Evolutionary conservation across 202 grass and related monocot species (phyloP).

Genomic region (Carex sylvatica): DNA sequence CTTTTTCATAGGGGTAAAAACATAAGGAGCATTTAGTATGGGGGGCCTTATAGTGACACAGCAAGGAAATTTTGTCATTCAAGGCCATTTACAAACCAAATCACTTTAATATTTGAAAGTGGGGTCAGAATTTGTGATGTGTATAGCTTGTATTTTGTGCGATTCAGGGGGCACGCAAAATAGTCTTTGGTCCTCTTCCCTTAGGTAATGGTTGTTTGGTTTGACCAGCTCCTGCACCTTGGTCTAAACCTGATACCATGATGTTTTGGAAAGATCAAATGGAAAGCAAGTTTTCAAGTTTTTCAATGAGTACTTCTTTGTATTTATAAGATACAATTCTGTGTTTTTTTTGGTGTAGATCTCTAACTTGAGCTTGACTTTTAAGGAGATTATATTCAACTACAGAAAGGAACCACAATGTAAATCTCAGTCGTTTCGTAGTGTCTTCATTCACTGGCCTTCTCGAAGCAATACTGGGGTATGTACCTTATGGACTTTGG

Average conservation of each 20-base stretch:
- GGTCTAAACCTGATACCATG: not conserved
- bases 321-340: conserved; percentile 1
- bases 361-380: conserved; percentile 72
- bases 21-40: not conserved
- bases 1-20: not conserved
- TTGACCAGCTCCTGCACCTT: not conserved
- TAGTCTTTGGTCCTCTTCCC: not conserved
- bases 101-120: not conserved
- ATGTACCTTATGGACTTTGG: conserved; percentile 22
- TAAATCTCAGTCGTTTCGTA: conserved; percentile 95
- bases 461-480: conserved; percentile 70
- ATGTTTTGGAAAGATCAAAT: not conserved
- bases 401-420: conserved; percentile 96
- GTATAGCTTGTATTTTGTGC: not conserved
- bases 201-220: not conserved
- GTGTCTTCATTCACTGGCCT: conserved; percentile 78
- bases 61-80: not conserved
- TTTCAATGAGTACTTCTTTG: not conserved
- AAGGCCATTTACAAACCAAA: not conserved
- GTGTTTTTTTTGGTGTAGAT: conserved; percentile 44
- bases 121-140: not conserved
- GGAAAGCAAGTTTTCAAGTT: not conserved
- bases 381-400: conserved; percentile 93
- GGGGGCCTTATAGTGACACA: not conserved
- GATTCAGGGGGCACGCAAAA: not conserved